Evolutionary conservation across 805 yeast genomes (phyloP).

Genomic region (Yamadazyma akitaensis): DNA sequence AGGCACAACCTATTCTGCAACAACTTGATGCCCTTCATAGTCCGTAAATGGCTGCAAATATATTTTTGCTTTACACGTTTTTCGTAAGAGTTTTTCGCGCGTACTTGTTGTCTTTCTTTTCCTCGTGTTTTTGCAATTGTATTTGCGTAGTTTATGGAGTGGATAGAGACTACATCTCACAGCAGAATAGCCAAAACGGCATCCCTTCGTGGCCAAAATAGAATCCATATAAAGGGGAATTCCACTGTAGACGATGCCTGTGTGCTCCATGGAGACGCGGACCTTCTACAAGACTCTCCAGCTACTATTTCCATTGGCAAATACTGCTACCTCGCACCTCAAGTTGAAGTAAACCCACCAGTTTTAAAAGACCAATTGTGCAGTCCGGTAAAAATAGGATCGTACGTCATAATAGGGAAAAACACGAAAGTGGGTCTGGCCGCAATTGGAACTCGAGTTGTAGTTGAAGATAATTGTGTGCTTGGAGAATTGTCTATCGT

Average conservation of each 20-base stretch:
- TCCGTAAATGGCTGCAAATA: no score
- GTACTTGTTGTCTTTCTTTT: no score
- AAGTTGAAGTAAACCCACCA: slow-evolving; percentile 22
- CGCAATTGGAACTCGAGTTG: slow-evolving; percentile 48
- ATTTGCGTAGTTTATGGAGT: neutral
- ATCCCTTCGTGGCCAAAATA: slow-evolving; percentile 38
- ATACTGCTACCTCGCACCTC: slow-evolving; percentile 36
- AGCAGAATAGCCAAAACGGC: slow-evolving; percentile 48
- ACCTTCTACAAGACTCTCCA: slow-evolving; percentile 10
- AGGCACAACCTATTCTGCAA: no score
- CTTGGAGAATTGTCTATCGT: slow-evolving; percentile 37
- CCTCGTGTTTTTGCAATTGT: neutral
- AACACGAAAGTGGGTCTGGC: slow-evolving; percentile 31
- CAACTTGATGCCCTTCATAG: no score
- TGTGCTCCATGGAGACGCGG: slow-evolving; percentile 33
- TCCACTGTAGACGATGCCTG: slow-evolving; percentile 40
- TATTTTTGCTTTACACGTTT: no score
- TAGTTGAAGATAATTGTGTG: slow-evolving; percentile 40
- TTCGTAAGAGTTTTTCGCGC: no score
- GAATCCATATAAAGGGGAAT: slow-evolving; percentile 46
- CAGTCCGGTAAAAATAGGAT: slow-evolving; percentile 41
- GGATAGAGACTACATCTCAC: slow-evolving; percentile 48
- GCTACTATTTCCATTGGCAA: slow-evolving; percentile 44
- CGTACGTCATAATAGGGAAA: slow-evolving; percentile 43
- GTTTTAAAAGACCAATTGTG: slow-evolving; percentile 13